Evolutionary conservation across 805 yeast species (phyloP), one percentile per base, ranked within the genome.

Genomic region (Lipomyces sp.): DNA sequence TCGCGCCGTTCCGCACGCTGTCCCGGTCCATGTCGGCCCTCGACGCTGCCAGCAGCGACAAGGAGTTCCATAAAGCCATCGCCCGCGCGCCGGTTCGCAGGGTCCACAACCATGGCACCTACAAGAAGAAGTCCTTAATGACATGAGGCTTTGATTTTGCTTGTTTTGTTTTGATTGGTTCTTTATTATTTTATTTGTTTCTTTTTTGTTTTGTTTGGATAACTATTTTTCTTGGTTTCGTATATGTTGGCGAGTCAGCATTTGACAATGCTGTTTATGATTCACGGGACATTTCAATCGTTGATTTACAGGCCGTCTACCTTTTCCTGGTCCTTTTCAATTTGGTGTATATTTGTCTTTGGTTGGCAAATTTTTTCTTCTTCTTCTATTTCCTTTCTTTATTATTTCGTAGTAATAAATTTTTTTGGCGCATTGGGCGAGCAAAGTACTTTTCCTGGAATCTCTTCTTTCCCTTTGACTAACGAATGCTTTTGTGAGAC

Each of bases 81-180:
- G 26, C 50, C 13, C 42, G 32, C 41, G 28, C 54, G 22, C 57
- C 47, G 32, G 43, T 55, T 19, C 24, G 56, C 46, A 34, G 55
- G n/a, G 24, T 22, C 19, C 59, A 55, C 38, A 34, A 37, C 14
- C 59, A 55, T 35, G 47, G 47, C 36, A 43, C 46, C 3, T 31
- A 18, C 43, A 49, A 43, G 39, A 53, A 50, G 45, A 49, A 47
- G 38, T 13, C 16, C 16, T n/a, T 22, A 8, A 13, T 14, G 33
- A 5, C 13, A 16, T 24, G 24, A 16, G 42, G 13, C 18, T 18
- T 18, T 28, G 16, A 21, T 19, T 41, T 26, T 22, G 36, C 8
- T 40, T 4, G n/a, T 33, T 42, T 31, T 39, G 18, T 43, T 39
- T 19, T 11, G 14, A n/a, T 13, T 36, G 31, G 21, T 18, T 29